phyloP scores from a whole-genome alignment of 306 rosid species.

The Hippophae tibetana region DNA sequence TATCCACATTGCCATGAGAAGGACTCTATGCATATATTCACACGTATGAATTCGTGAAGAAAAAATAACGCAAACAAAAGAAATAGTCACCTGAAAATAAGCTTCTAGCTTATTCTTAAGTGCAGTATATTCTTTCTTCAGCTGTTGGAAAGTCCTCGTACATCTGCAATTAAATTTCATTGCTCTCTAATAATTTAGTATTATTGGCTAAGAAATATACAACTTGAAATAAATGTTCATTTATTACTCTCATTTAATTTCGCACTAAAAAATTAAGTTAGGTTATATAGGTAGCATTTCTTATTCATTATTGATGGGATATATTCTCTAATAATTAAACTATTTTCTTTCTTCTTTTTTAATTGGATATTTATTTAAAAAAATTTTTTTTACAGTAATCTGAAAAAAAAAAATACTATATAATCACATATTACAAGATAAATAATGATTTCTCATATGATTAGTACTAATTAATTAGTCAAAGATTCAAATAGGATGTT shows the following conservation, averaged over 20 bases:
- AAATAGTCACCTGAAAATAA: slow-evolving; percentile 61
- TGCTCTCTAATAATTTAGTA: no score
- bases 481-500: not conserved
- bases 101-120: slow-evolving; percentile 84
- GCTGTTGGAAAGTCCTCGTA: slow-evolving; percentile 60
- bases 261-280: no score
- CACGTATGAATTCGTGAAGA: not conserved
- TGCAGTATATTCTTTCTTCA: slow-evolving; percentile 67
- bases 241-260: not conserved
- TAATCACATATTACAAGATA: no score
- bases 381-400: no score
- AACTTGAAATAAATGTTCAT: not conserved
- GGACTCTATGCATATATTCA: not conserved
- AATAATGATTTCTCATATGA: not conserved
- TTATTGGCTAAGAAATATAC: not conserved
- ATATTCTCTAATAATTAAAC: no score
- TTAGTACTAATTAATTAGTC: not conserved
- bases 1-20: not conserved
- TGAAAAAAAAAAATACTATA: no score
- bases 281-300: no score
- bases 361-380: no score
- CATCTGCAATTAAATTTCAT: slow-evolving; percentile 37
- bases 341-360: no score
- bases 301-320: no score
- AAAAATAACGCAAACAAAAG: not conserved